phyloP scores from a whole-genome alignment of 1,139 yeast genomes.

The Tardiomyces depauwii region DNA sequence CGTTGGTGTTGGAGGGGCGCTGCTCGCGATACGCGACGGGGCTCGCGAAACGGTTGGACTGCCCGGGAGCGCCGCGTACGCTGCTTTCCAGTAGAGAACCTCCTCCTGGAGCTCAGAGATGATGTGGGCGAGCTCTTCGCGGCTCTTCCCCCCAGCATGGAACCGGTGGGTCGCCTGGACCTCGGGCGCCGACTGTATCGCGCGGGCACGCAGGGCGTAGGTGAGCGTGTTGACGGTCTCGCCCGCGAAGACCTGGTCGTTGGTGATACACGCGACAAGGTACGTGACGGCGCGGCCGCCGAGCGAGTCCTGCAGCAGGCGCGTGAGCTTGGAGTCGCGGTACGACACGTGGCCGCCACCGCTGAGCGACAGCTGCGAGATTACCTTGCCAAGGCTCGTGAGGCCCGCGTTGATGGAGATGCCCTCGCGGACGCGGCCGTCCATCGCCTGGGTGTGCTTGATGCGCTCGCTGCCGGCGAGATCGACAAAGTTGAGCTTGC shows the following conservation, averaged over 20 bases:
- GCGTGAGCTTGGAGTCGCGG: slow-evolving; percentile 72
- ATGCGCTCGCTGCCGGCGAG: slow-evolving; percentile 86
- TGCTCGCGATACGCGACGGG: not conserved
- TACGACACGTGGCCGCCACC: slow-evolving; percentile 55
- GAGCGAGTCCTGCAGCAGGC: slow-evolving; percentile 68
- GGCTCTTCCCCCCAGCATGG: not conserved
- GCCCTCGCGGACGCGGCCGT: slow-evolving; percentile 77
- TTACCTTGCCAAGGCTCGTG: slow-evolving; percentile 74
- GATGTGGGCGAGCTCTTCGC: slow-evolving; percentile 12
- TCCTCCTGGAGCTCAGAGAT: slow-evolving; percentile 14
- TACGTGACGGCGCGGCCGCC: slow-evolving; percentile 79
- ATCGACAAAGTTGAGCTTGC: slow-evolving; percentile 68
- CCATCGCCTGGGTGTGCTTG: slow-evolving; percentile 65
- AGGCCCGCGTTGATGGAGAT: slow-evolving; percentile 68
- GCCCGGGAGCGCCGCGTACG: not conserved
- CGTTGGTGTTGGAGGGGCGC: not conserved
- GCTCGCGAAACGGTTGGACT: not conserved
- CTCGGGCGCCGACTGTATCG: slow-evolving; percentile 18
- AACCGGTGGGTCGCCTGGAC: slow-evolving; percentile 9
- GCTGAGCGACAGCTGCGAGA: slow-evolving; percentile 42
- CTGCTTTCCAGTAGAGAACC: slow-evolving; percentile 10
- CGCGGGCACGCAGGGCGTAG: slow-evolving; percentile 58
- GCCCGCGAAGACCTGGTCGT: slow-evolving; percentile 42
- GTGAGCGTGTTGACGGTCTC: slow-evolving; percentile 78
- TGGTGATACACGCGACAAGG: slow-evolving; percentile 69